Percentiles rank a stretch among this genome's conserved stretches.
Evolutionary conservation across 108 stramenopile genomes (phyloP).

Genomic region (Seminavis robusta): DNA sequence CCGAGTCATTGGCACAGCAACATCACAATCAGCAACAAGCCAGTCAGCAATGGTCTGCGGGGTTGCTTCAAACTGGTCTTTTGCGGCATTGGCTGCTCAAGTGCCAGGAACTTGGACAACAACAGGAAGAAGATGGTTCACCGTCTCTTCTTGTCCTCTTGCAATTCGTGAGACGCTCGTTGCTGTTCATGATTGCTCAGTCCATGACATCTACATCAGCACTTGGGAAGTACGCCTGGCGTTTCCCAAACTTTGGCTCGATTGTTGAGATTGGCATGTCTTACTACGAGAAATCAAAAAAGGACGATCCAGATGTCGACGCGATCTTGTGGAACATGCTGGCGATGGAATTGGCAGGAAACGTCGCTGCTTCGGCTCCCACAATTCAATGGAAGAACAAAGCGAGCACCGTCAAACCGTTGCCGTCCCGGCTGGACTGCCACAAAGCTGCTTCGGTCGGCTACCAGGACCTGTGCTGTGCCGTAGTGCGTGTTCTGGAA

Average conservation of each 20-base stretch:
- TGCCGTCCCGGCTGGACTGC: neutral
- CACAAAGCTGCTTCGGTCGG: neutral
- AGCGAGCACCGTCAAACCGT: neutral
- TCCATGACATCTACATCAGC: neutral
- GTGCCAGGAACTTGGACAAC: no score
- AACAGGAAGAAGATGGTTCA: no score
- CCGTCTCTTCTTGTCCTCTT: no score
- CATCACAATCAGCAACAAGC: no score
- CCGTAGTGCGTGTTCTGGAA: neutral
- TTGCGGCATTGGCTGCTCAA: no score
- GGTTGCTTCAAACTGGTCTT: no score
- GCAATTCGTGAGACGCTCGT: no score
- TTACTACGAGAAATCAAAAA: neutral
- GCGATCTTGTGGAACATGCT: constrained; percentile 8
- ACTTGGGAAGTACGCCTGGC: constrained; percentile 34
- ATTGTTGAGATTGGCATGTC: neutral
- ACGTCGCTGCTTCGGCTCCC: neutral
- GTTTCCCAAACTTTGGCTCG: constrained; percentile 3
- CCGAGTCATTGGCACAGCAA: no score
- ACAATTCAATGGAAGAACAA: neutral
- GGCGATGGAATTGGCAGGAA: neutral
- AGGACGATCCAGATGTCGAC: neutral
- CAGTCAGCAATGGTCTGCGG: no score
- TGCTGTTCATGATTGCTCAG: no score
- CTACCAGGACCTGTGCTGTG: neutral